Evolutionary conservation across 1,284 basidiomycete species (phyloP), one percentile per base, ranked within the genome.

Genomic region (Cryptococcus sp.): DNA sequence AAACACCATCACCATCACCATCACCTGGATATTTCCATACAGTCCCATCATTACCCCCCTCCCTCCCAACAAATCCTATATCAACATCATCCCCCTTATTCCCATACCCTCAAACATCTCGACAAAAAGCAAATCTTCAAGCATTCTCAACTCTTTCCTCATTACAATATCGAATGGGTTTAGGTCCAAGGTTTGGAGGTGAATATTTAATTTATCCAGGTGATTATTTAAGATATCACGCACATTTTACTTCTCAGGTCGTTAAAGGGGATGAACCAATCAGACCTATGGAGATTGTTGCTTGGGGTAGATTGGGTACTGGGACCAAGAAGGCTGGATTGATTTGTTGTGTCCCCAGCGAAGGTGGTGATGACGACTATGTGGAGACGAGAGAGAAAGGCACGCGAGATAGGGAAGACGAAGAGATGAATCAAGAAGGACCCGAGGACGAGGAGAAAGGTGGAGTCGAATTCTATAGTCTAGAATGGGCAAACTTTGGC

Each of bases 301-400:
- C 94, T 0, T 92, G 91, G 69, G 96, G 96, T 4, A 81, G 96
- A 28, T 76, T 99, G 39, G 96, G 94, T 0, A 99, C 96, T 1
- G 94, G 90, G 1, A 98, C 96, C 3, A 98, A 98, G 73, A 99
- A 99, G 76, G 85, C 91, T 0, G 93, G 98, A 70, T 74, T 98
- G 25, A 71, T 98, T 5, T 96, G 91, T 64, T 83, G 85, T 39
- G 36, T 39, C 14, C 7, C 36, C 4, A 39, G 36, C 36, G 16
- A 16, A 14, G 16, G 18, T 16, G 36, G 14, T 28, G 28, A 28
- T 28, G 28, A 28, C n/a, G n/a, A n/a, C n/a, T n/a, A n/a, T n/a
- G 18, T 16, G 36, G 14, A 5, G 28, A 28, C 11, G 28, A 28
- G 49, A 10, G 46, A 48, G 13, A 23, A 22, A 28, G 54, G 25